A percentile compares a stretch with the other conserved stretches of the same genome.
Conservation (phyloP, 139 green algal species). For the Dunaliella primolecta region DNA sequence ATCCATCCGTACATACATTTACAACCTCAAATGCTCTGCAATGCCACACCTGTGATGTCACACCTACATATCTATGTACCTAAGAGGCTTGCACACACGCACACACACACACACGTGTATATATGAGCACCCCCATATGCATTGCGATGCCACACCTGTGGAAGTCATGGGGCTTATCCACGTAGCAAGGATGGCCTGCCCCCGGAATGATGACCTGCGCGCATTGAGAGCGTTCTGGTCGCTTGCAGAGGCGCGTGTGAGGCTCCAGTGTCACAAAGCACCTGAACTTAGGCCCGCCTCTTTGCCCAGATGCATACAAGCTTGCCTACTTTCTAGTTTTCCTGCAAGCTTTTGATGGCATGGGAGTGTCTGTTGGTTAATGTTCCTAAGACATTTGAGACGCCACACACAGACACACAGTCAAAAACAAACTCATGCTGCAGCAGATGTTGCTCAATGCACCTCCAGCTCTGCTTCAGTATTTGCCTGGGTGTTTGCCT, state of each 20-base stretch:
- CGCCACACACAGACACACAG: too few relatives aligned
- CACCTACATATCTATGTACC: too few relatives aligned
- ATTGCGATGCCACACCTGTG: not conserved
- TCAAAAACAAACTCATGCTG: too few relatives aligned
- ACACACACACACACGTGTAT: too few relatives aligned
- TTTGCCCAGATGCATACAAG: too few relatives aligned
- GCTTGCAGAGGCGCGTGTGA: not conserved
- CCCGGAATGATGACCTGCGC: slow-evolving; percentile 25
- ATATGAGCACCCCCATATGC: too few relatives aligned
- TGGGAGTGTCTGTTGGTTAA: not conserved
- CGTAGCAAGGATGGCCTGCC: slow-evolving; percentile 36
- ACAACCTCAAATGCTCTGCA: too few relatives aligned
- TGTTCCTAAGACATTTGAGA: not conserved
- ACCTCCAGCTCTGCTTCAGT: not conserved
- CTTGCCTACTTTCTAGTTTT: too few relatives aligned
- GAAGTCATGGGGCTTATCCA: slow-evolving; percentile 29
- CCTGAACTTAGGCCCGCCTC: too few relatives aligned
- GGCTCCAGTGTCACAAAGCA: not conserved
- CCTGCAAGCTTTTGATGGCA: not conserved
- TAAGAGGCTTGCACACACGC: too few relatives aligned
- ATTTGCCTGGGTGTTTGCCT: not conserved
- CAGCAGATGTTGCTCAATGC: not conserved
- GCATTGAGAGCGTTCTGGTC: not conserved
- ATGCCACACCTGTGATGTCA: too few relatives aligned
- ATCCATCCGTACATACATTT: too few relatives aligned